Conservation (phyloP, 768 basidiomycete species). For the Pleurotus sapidus region DNA sequence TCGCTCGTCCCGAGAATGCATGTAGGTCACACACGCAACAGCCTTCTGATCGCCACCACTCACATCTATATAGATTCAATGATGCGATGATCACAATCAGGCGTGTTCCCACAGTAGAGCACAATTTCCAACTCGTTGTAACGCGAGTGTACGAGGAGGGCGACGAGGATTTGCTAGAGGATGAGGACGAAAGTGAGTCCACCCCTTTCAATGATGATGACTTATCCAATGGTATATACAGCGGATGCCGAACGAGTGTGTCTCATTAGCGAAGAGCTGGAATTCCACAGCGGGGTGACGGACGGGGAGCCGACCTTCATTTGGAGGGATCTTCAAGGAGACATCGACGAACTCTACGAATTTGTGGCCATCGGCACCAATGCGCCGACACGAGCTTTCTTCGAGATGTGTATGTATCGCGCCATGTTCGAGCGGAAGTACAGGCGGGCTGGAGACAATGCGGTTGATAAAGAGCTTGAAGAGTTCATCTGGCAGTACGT, state of each 20-base stretch:
- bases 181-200: conserved; percentile 82
- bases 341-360: conserved; percentile 91
- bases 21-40: conserved; percentile 52
- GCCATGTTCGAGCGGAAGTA: conserved; percentile 97
- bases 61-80: conserved; percentile 63
- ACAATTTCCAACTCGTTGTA: conserved; percentile 88
- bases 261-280: conserved; percentile 86
- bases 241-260: conserved; percentile 94
- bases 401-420: conserved; percentile 92
- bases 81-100: conserved; percentile 95
- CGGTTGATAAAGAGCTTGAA: conserved; percentile 64
- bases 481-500: conserved; percentile 83
- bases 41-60: not conserved
- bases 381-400: conserved; percentile 80
- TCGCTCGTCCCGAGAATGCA: conserved; percentile 94
- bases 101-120: conserved; percentile 71
- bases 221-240: conserved; percentile 24
- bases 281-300: conserved; percentile 73
- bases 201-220: not conserved
- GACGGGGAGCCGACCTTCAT: conserved; percentile 80
- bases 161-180: conserved; percentile 91
- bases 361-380: conserved; percentile 82
- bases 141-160: conserved; percentile 98
- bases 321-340: conserved; percentile 91
- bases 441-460: conserved; percentile 64